A percentile compares a stretch with the other conserved stretches of the same genome.
phyloP scores from a whole-genome alignment of 495 filamentous ascomycete species.

The Trichoderma asperelloides region DNA sequence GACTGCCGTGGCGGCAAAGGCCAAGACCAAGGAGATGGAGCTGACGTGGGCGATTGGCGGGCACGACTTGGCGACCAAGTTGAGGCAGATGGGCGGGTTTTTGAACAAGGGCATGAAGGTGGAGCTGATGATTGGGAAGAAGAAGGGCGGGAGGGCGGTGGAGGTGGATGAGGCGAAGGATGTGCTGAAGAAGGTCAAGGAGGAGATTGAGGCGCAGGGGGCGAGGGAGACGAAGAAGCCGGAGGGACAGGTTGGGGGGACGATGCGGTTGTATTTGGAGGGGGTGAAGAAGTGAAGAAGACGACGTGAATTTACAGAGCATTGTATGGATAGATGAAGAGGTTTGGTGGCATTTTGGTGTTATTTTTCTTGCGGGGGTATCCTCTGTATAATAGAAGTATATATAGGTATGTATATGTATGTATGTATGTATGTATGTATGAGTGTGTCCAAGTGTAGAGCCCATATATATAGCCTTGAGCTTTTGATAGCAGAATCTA shows the following conservation, averaged over 20 bases:
- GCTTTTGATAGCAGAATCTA: neutral
- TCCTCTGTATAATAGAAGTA: neutral
- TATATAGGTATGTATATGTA: neutral
- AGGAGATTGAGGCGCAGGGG: slow-evolving; percentile 21
- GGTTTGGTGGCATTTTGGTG: neutral
- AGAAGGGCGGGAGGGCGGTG: slow-evolving; percentile 23
- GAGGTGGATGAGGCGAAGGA: slow-evolving; percentile 26
- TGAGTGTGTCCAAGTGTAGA: neutral
- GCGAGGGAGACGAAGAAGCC: slow-evolving; percentile 28
- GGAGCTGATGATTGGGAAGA: slow-evolving; percentile 47
- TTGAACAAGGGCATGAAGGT: slow-evolving; percentile 55
- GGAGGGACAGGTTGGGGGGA: slow-evolving; percentile 28
- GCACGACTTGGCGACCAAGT: slow-evolving; percentile 54
- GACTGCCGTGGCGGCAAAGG: slow-evolving; percentile 14
- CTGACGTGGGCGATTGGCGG: slow-evolving; percentile 73
- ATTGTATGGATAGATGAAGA: neutral
- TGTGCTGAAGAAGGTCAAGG: slow-evolving; percentile 24
- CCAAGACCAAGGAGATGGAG: slow-evolving; percentile 60
- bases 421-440: neutral
- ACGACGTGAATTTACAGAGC: neutral
- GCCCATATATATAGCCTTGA: neutral
- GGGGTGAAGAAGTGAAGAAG: slow-evolving; percentile 12
- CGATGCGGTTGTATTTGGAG: slow-evolving; percentile 28
- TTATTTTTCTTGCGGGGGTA: neutral
- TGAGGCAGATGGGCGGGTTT: slow-evolving; percentile 52